A percentile compares a stretch with the other conserved stretches of the same genome.
Conservation (phyloP, 1,284 basidiomycete genomes). For the Fomitopsis pinicola region DNA sequence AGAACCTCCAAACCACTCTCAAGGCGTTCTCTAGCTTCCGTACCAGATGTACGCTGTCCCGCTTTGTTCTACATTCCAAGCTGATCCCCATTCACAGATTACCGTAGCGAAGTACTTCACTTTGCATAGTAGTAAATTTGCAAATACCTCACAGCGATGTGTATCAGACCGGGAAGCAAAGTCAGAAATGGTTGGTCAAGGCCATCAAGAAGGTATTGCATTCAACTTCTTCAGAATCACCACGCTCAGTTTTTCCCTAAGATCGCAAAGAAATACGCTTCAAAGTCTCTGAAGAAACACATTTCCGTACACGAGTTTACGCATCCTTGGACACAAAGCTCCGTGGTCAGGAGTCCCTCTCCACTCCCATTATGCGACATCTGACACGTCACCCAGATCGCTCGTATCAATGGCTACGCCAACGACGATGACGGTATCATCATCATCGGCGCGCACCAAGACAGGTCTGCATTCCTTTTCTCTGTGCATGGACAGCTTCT, state of each 20-base stretch:
- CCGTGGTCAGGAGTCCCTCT: constrained; percentile 53
- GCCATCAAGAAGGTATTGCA: constrained; percentile 60
- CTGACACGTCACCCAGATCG: constrained; percentile 43
- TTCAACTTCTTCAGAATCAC: constrained; percentile 5
- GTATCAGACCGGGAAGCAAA: constrained; percentile 67
- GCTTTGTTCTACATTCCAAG: not conserved
- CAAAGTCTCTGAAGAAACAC: constrained; percentile 45
- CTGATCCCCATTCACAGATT: constrained; percentile 6
- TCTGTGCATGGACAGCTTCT: constrained; percentile 3
- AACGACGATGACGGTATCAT: constrained; percentile 54
- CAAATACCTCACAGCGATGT: constrained; percentile 4
- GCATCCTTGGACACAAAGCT: constrained; percentile 92
- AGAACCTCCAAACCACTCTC: constrained; percentile 68
- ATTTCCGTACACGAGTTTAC: constrained; percentile 78
- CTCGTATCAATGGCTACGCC: constrained; percentile 68
- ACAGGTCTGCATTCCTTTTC: constrained; percentile 48
- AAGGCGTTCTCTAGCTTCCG: constrained; percentile 71
- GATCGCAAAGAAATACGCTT: constrained; percentile 64
- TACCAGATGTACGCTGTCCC: constrained; percentile 54
- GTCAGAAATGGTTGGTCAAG: constrained; percentile 81
- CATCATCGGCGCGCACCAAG: constrained; percentile 85
- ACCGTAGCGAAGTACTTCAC: constrained; percentile 53
- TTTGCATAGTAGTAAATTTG: not conserved
- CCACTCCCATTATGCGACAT: not conserved
- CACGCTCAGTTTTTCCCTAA: constrained; percentile 26